These are phyloP conservation scores for Kodamaea kakaduensis DNA, from an alignment of 805 yeast species.

Conservation along the genomic window DNA sequence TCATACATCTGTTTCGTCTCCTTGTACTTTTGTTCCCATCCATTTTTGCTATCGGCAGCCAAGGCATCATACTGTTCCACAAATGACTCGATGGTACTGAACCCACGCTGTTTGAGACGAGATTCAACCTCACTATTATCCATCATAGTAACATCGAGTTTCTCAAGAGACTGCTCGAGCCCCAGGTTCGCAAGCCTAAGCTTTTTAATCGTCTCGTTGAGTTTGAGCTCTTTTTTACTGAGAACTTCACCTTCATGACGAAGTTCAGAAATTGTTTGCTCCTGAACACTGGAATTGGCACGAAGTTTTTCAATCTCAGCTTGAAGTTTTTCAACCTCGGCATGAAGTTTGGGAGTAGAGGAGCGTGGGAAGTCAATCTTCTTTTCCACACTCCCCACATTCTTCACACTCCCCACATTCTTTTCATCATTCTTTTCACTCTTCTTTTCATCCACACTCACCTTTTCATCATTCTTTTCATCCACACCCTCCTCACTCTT, in stretches of 20 bases:
- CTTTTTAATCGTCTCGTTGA: constrained; percentile 62
- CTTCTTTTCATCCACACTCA: too few species aligned
- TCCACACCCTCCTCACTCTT: too few species aligned
- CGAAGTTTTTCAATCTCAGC: too few species aligned
- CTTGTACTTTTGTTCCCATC: constrained; percentile 24
- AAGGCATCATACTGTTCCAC: constrained; percentile 15
- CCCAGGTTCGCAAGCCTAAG: constrained; percentile 38
- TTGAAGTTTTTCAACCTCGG: too few species aligned
- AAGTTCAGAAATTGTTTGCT: constrained; percentile 60
- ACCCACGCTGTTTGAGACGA: constrained; percentile 23
- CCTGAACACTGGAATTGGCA: too few species aligned
- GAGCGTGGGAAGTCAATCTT: too few species aligned
- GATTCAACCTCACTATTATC: constrained; percentile 32
- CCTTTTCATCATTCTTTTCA: too few species aligned
- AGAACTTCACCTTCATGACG: constrained; percentile 73
- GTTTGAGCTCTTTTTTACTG: constrained; percentile 65
- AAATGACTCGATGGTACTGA: constrained; percentile 28
- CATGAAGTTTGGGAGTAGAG: too few species aligned
- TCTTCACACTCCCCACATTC: too few species aligned
- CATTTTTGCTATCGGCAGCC: constrained; percentile 16
- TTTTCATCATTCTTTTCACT: too few species aligned
- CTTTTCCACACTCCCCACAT: too few species aligned
- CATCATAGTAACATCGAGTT: constrained; percentile 14
- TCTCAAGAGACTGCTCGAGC: constrained; percentile 30
- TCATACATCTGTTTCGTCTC: constrained; percentile 18